Conservation (phyloP, 306 rosid genomes). For the Vigna reflexopilosa region DNA sequence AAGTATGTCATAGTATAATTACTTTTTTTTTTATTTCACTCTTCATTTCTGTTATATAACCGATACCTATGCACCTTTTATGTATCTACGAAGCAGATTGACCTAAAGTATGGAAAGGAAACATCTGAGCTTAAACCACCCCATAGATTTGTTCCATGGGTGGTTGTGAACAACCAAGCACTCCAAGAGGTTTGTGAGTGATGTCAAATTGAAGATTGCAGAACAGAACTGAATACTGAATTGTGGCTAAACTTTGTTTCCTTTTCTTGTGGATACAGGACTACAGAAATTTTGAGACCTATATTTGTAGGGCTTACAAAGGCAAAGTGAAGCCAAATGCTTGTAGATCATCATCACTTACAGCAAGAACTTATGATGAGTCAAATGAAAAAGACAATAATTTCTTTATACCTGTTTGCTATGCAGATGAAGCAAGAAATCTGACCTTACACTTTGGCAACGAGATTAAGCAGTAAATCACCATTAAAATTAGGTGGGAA, state of each 20-base stretch:
- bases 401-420: constrained; percentile 53
- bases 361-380: constrained; percentile 37
- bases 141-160: constrained; percentile 87
- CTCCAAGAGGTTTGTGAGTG: constrained; percentile 69
- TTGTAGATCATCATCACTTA: constrained; percentile 56
- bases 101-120: constrained; percentile 62
- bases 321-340: constrained; percentile 60
- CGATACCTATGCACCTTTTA: too few species aligned
- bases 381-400: constrained; percentile 24
- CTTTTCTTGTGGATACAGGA: constrained; percentile 58
- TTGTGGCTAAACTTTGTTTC: background rate
- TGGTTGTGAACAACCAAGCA: constrained; percentile 72
- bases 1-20: too few species aligned
- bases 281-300: constrained; percentile 57
- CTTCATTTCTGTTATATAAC: too few species aligned
- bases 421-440: constrained; percentile 43
- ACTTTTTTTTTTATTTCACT: too few species aligned
- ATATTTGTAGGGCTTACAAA: constrained; percentile 69
- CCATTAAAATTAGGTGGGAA: constrained; percentile 31
- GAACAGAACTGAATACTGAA: background rate
- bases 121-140: constrained; percentile 72
- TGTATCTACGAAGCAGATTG: constrained; percentile 57
- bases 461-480: constrained; percentile 28
- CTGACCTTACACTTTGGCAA: constrained; percentile 36
- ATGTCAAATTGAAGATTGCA: background rate